phyloP scores from a whole-genome alignment of 1,139 yeast species.

The Taiozyma sp. region DNA sequence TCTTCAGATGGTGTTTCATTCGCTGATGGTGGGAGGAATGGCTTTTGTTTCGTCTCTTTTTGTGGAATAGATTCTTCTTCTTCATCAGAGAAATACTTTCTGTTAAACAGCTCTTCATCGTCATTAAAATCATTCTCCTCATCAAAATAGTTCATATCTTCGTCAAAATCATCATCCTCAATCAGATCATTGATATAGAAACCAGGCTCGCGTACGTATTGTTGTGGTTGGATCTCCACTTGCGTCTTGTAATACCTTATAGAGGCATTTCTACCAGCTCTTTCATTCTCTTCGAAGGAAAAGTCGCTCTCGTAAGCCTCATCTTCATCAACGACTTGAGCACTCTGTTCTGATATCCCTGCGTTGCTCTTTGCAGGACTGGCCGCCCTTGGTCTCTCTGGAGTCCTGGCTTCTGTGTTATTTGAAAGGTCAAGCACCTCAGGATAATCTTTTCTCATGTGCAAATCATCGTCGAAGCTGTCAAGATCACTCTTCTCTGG shows the following conservation, averaged over 20 bases:
- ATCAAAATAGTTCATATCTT: constrained; percentile 43
- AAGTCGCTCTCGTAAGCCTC: constrained; percentile 33
- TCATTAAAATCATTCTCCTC: constrained; percentile 31
- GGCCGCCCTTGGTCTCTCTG: neutral
- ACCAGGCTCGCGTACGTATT: constrained; percentile 15
- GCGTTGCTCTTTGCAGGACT: neutral
- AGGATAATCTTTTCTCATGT: neutral
- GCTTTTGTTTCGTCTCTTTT: neutral
- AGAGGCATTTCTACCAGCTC: constrained; percentile 56
- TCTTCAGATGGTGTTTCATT: neutral
- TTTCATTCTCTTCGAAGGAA: constrained; percentile 50
- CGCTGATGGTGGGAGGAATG: neutral
- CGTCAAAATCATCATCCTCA: constrained; percentile 51
- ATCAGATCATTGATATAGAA: constrained; percentile 33
- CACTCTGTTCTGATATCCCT: neutral
- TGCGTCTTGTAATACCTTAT: constrained; percentile 51
- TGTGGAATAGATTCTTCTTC: constrained; percentile 25
- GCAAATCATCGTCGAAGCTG: neutral
- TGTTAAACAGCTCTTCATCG: constrained; percentile 37
- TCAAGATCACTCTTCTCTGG: constrained; percentile 10
- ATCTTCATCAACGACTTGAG: constrained; percentile 1
- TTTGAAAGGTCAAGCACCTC: neutral
- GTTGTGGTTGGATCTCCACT: constrained; percentile 10
- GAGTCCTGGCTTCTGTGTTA: neutral
- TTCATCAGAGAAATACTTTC: constrained; percentile 35